Conservation (phyloP, 371 early-diverging fungal genomes). For the Apophysomyces ossiformis region DNA sequence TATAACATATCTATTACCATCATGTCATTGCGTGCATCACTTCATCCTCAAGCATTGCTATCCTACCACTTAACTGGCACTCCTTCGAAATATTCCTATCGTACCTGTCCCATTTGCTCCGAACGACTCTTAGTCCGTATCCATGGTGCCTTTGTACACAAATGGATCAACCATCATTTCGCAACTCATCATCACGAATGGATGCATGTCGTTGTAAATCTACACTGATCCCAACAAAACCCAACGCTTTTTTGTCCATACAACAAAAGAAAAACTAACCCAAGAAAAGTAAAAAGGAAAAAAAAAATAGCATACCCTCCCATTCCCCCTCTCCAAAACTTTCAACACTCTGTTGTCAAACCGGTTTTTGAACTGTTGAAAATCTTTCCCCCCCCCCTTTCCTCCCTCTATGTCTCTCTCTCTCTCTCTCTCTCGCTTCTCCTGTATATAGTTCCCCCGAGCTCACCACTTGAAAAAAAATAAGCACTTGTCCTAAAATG, state of each 20-base stretch:
- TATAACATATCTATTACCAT: not conserved
- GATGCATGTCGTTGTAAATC: constrained; percentile 56
- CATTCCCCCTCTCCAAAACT: not conserved
- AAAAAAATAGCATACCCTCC: not conserved
- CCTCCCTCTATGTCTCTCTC: not conserved
- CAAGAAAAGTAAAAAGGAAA: not conserved
- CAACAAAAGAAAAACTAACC: not conserved
- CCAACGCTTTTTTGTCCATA: not conserved
- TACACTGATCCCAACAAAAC: constrained; percentile 23
- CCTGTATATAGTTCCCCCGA: not conserved
- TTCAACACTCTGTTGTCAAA: constrained; percentile 1
- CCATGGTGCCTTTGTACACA: constrained; percentile 52
- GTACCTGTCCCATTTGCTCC: constrained; percentile 53
- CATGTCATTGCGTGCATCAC: constrained; percentile 9
- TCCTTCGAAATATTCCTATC: constrained; percentile 40
- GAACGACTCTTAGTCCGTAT: constrained; percentile 52
- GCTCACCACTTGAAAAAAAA: not conserved
- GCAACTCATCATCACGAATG: constrained; percentile 51
- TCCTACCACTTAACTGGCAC: not conserved
- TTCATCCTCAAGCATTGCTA: constrained; percentile 9
- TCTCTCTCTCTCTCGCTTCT: constrained; percentile 15
- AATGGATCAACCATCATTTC: constrained; percentile 54
- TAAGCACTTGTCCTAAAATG: not conserved
- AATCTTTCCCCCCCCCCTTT: not conserved
- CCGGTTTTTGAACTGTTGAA: constrained; percentile 3